Conservation (phyloP, 805 yeast species). For the Torulaspora indica region DNA sequence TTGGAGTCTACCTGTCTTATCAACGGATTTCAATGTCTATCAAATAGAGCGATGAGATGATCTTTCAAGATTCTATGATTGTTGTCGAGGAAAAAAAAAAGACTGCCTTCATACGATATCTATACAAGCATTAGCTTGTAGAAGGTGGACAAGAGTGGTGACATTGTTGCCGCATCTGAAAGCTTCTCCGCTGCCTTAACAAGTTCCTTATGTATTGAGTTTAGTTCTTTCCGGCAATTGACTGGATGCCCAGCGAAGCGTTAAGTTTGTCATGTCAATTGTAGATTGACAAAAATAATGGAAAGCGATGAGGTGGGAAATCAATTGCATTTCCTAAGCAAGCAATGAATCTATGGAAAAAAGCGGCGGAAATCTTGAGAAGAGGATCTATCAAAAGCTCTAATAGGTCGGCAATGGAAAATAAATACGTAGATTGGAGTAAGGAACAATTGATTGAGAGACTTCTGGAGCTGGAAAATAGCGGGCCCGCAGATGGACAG, state of each 20-base stretch:
- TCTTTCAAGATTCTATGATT: not conserved
- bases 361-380: conserved; percentile 1
- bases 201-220: not conserved
- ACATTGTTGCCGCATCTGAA: not conserved
- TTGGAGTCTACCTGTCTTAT: not conserved
- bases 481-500: not conserved
- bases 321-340: not conserved
- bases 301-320: not conserved
- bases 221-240: no score
- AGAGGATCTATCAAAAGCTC: not conserved
- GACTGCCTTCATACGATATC: conserved; percentile 8
- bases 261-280: not conserved
- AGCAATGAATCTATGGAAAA: conserved; percentile 8
- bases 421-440: conserved; percentile 56
- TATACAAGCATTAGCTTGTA: no score
- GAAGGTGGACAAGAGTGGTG: no score
- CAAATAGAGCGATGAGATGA: conserved; percentile 3
- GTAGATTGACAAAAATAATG: not conserved
- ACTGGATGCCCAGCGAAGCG: no score
- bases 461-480: conserved; percentile 51
- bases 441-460: conserved; percentile 57
- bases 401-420: conserved; percentile 9
- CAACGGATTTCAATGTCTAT: not conserved
- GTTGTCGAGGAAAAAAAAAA: not conserved
- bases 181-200: not conserved